A percentile compares a stretch with the other conserved stretches of the same genome.
phyloP scores from a whole-genome alignment of 345 rosid genomes.

The Diplotaxis tenuifolia region DNA sequence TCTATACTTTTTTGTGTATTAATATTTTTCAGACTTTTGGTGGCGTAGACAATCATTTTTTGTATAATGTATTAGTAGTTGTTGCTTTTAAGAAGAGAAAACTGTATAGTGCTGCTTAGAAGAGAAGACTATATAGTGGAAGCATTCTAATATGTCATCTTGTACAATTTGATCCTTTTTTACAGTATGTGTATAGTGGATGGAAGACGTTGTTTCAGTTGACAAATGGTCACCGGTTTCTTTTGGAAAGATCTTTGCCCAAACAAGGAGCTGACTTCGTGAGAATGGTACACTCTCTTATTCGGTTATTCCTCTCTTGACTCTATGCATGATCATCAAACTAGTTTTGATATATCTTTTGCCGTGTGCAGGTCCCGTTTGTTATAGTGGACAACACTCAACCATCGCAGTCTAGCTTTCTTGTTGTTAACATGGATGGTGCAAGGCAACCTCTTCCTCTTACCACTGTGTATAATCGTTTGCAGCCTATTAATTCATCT shows the following conservation, averaged over 20 bases:
- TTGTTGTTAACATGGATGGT: slow-evolving; percentile 73
- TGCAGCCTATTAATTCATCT: slow-evolving; percentile 75
- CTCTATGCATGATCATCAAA: no score
- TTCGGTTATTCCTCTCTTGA: no score
- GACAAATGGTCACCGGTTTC: slow-evolving; percentile 57
- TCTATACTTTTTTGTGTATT: not conserved
- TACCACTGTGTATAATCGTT: slow-evolving; percentile 54
- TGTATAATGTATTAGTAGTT: not conserved
- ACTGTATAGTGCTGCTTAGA: not conserved
- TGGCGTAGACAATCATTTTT: not conserved
- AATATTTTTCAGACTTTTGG: not conserved
- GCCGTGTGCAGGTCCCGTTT: slow-evolving; percentile 74
- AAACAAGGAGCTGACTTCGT: slow-evolving; percentile 58
- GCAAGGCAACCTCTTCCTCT: slow-evolving; percentile 77
- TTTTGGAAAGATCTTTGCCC: slow-evolving; percentile 69
- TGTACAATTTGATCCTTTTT: not conserved
- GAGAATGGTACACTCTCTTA: slow-evolving; percentile 53
- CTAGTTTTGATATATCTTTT: no score
- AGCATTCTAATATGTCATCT: not conserved
- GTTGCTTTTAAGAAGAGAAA: not conserved
- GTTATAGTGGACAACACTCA: slow-evolving; percentile 58
- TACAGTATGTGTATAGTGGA: slow-evolving; percentile 76
- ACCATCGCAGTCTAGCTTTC: slow-evolving; percentile 46
- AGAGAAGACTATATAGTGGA: not conserved
- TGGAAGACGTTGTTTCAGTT: slow-evolving; percentile 83